A percentile compares a stretch with the other conserved stretches of the same genome.
These are phyloP conservation scores for Penicillium sp. DNA, from an alignment of 2,329 filamentous ascomycete species.

Conservation along the genomic window DNA sequence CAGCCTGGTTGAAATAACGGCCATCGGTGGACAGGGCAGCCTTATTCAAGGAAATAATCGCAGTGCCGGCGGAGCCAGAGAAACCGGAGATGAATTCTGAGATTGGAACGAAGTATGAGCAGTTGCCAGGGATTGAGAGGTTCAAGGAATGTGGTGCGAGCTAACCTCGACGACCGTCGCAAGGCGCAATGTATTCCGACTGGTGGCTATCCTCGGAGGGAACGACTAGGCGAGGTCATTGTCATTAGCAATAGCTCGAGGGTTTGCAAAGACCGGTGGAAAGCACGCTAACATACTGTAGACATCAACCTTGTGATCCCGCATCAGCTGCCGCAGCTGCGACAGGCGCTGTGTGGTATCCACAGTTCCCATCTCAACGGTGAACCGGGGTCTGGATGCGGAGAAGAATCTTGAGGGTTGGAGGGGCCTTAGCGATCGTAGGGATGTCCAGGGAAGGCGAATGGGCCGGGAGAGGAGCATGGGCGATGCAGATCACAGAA, in stretches of 20 bases:
- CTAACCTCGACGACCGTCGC: slow-evolving; percentile 80
- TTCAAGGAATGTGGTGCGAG: slow-evolving; percentile 7
- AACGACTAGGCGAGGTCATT: slow-evolving; percentile 72
- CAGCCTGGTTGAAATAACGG: slow-evolving; percentile 96
- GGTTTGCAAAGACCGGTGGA: slow-evolving; percentile 9
- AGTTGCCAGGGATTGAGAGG: slow-evolving; percentile 7
- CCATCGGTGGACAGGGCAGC: slow-evolving; percentile 93
- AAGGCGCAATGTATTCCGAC: slow-evolving; percentile 97
- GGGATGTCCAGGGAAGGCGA: slow-evolving; percentile 35
- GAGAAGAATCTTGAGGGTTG: slow-evolving; percentile 44
- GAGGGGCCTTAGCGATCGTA: slow-evolving; percentile 33
- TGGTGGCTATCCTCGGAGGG: slow-evolving; percentile 97
- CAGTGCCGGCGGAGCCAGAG: slow-evolving; percentile 91
- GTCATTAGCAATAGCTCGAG: slow-evolving; percentile 35
- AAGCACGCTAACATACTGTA: slow-evolving; percentile 68
- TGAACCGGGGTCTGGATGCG: slow-evolving; percentile 38
- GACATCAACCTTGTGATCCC: slow-evolving; percentile 80
- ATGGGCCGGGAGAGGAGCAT: slow-evolving; percentile 42
- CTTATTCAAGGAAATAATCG: slow-evolving; percentile 82
- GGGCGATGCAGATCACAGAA: slow-evolving; percentile 19
- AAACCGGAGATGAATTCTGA: slow-evolving; percentile 88
- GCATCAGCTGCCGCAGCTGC: slow-evolving; percentile 83
- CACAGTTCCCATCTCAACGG: slow-evolving; percentile 73
- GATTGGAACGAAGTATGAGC: slow-evolving; percentile 17
- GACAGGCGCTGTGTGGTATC: slow-evolving; percentile 77